phyloP scores from a whole-genome alignment of 2,329 filamentous ascomycete species.

The Knufia petricola region DNA sequence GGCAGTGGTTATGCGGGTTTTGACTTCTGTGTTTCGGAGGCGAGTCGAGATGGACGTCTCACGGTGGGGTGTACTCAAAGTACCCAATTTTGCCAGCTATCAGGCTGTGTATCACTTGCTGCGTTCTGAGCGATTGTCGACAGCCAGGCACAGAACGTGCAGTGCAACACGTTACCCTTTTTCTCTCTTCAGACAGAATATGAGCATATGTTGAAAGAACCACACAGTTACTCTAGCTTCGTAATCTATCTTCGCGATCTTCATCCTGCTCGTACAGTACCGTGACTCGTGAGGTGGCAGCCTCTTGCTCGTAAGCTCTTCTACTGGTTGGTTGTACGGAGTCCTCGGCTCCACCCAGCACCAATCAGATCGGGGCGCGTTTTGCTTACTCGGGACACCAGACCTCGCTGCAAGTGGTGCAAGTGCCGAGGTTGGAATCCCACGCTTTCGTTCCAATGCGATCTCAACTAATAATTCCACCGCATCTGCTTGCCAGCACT shows the following conservation, averaged over 20 bases:
- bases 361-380: not conserved
- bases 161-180: slow-evolving; percentile 1
- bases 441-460: no score
- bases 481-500: no score
- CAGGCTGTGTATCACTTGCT: not conserved
- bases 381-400: not conserved
- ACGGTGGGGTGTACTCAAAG: not conserved
- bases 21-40: not conserved
- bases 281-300: no score
- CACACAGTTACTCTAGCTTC: no score
- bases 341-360: no score
- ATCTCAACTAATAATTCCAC: no score
- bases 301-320: no score
- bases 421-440: not conserved
- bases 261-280: not conserved
- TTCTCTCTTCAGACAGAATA: not conserved
- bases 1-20: no score
- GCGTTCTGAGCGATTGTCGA: slow-evolving; percentile 6
- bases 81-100: not conserved
- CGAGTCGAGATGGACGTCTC: not conserved
- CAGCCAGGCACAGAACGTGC: not conserved
- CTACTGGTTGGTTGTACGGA: no score
- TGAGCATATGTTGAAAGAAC: not conserved
- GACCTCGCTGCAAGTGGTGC: not conserved
- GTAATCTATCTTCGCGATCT: no score